Percentiles rank a stretch among this genome's conserved stretches.
Evolutionary conservation across 176 grass and related monocot genomes (phyloP).

Genomic region (Secale cereale): DNA sequence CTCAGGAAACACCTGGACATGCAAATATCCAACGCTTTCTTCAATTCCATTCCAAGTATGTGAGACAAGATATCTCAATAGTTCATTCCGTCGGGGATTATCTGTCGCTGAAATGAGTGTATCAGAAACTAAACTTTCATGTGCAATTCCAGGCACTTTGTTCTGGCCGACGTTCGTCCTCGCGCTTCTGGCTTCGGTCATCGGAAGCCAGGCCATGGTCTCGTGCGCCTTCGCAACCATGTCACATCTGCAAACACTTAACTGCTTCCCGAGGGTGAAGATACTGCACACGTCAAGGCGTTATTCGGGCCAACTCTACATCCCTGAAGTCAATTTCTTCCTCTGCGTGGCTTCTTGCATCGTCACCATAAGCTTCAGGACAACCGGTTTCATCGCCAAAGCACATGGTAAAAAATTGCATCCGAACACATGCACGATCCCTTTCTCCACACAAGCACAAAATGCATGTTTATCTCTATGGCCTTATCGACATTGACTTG

Average conservation of each 20-base stretch:
- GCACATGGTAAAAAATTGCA: slow-evolving; percentile 48
- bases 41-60: slow-evolving; percentile 68
- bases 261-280: slow-evolving; percentile 60
- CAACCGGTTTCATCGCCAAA: slow-evolving; percentile 55
- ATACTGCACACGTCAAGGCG: slow-evolving; percentile 52
- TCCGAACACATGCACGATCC: background rate
- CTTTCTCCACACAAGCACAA: too few species aligned
- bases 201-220: slow-evolving; percentile 74
- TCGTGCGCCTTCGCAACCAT: slow-evolving; percentile 62
- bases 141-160: slow-evolving; percentile 34
- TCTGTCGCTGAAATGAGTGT: too few species aligned
- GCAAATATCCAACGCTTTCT: slow-evolving; percentile 34
- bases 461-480: too few species aligned
- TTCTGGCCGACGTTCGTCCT: slow-evolving; percentile 64
- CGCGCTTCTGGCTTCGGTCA: slow-evolving; percentile 35
- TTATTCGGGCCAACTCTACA: slow-evolving; percentile 60
- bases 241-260: slow-evolving; percentile 49
- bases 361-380: slow-evolving; percentile 47
- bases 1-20: slow-evolving; percentile 27
- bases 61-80: slow-evolving; percentile 12
- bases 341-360: slow-evolving; percentile 41
- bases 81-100: too few species aligned
- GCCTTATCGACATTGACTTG: background rate
- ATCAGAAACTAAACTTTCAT: background rate
- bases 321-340: slow-evolving; percentile 62